These are phyloP conservation scores for Sambucus nigra DNA, from an alignment of 129 eudicot genomes.

Conservation along the genomic window DNA sequence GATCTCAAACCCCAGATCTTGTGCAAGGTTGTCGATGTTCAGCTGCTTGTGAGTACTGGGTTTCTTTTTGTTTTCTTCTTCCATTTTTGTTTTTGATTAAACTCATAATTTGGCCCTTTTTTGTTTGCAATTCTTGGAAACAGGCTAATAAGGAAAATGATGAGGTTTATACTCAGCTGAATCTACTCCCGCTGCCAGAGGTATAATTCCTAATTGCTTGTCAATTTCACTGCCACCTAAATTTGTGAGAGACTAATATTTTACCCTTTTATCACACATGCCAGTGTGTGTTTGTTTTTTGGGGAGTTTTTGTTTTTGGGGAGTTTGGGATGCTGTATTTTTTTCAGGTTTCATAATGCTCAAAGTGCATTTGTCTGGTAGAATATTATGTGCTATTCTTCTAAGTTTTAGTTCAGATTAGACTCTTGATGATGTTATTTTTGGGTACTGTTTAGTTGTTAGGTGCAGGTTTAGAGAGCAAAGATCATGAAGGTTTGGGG, in stretches of 20 bases:
- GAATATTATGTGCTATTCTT: neutral
- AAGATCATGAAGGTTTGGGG: slow-evolving; percentile 18
- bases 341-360: neutral
- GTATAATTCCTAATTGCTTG: neutral
- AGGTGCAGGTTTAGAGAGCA: slow-evolving; percentile 14
- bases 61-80: slow-evolving; percentile 1
- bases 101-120: neutral
- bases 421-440: neutral
- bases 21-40: slow-evolving; percentile 71
- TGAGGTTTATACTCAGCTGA: slow-evolving; percentile 1
- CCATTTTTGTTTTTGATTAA: neutral
- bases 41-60: slow-evolving; percentile 53
- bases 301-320: neutral
- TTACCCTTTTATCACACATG: neutral
- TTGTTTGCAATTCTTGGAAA: neutral
- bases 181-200: neutral
- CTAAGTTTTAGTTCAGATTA: neutral
- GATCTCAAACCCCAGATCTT: slow-evolving; percentile 81
- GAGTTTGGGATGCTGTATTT: neutral
- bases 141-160: slow-evolving; percentile 4
- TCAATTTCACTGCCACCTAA: neutral
- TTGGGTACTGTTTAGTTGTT: slow-evolving; percentile 17
- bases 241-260: neutral
- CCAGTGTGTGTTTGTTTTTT: neutral
- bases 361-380: neutral